Evolutionary conservation across 1,284 basidiomycete genomes (phyloP).

Genomic region (Lignosus rhinocerotis): DNA sequence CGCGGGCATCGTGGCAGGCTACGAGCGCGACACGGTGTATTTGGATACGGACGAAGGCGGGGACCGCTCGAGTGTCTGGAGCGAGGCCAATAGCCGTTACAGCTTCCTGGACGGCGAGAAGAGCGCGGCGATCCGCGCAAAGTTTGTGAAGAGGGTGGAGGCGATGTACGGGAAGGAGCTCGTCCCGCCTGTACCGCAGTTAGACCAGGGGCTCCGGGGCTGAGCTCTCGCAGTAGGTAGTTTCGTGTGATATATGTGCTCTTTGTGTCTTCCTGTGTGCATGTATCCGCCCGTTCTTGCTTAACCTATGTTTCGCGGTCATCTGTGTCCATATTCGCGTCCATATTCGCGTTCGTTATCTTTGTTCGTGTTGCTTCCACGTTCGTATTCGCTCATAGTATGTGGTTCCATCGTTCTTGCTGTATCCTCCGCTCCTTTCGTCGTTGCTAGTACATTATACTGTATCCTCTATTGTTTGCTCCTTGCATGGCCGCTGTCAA

Average conservation of each 20-base stretch:
- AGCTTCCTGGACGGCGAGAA: conserved; percentile 56
- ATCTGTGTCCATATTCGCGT: background rate
- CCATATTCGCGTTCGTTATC: background rate
- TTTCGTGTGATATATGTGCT: background rate
- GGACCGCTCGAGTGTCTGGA: conserved; percentile 46
- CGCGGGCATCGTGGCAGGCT: conserved; percentile 19
- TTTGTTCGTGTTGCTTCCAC: background rate
- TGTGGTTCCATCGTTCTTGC: background rate
- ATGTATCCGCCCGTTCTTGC: background rate
- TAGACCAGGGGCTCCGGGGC: conserved; percentile 25
- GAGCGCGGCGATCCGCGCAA: conserved; percentile 48
- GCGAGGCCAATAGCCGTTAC: conserved; percentile 43
- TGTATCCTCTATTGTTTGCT: conserved; percentile 1
- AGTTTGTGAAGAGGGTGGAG: conserved; percentile 52
- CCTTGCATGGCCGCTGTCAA: background rate
- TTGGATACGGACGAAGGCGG: conserved; percentile 29
- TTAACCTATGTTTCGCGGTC: background rate
- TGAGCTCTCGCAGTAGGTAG: conserved; percentile 1
- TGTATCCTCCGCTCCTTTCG: conserved; percentile 8
- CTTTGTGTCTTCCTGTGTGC: background rate
- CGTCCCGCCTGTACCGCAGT: conserved; percentile 48
- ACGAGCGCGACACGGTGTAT: conserved; percentile 23
- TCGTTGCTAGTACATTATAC: conserved; percentile 1
- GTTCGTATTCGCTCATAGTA: background rate
- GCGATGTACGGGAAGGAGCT: conserved; percentile 46